Conservation (phyloP, 1,284 basidiomycete species). For the Ceratobasidium sp. region DNA sequence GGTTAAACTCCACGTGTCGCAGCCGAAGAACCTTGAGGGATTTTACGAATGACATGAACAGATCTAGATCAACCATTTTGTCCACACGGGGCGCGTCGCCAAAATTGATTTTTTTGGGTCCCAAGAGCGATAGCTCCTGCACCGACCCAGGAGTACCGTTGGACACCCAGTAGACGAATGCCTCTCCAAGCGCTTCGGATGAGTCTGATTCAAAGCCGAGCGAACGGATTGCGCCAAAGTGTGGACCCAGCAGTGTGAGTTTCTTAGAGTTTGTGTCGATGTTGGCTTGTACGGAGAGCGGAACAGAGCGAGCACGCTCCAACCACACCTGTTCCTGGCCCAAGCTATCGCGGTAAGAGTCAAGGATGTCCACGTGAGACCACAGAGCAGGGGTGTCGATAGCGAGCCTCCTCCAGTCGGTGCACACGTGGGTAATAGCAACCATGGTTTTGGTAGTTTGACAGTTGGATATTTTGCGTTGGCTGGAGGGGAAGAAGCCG, state of each 20-base stretch:
- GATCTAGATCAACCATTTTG: neutral
- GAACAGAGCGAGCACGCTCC: neutral
- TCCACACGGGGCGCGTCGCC: neutral
- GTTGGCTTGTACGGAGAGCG: neutral
- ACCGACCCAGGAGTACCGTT: neutral
- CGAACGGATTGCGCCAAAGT: neutral
- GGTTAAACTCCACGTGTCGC: neutral
- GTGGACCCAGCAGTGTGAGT: neutral
- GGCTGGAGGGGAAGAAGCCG: neutral
- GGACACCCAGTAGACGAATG: neutral
- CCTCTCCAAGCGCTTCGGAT: too few relatives aligned
- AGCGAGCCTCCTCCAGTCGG: slow-evolving; percentile 2
- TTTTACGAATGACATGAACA: neutral
- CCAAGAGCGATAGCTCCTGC: neutral
- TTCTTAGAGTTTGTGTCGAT: too few relatives aligned
- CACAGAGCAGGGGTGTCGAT: neutral
- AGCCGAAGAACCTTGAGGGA: neutral
- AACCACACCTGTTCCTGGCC: neutral
- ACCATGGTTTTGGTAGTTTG: neutral
- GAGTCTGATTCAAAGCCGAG: neutral
- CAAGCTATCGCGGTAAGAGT: neutral
- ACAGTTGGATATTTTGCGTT: too few relatives aligned
- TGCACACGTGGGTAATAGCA: neutral
- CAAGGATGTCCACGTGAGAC: neutral
- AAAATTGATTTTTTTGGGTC: neutral